phyloP scores from a whole-genome alignment of 2,329 filamentous ascomycete genomes.

The Lachnum nothofagi region DNA sequence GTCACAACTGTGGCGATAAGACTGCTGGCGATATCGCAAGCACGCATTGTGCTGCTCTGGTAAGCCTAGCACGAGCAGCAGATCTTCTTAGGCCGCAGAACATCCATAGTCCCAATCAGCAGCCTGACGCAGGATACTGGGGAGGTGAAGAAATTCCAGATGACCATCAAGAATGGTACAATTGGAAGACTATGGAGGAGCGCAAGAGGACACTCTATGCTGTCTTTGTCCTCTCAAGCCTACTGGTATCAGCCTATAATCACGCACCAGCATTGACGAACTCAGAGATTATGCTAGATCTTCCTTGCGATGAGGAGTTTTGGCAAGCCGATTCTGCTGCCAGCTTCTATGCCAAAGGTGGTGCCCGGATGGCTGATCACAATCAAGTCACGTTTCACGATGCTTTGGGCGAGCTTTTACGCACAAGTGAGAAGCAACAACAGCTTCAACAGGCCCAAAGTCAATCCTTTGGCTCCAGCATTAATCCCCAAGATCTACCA shows the following conservation, averaged over 20 bases:
- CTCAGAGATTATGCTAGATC: constrained; percentile 81
- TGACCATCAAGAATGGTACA: constrained; percentile 74
- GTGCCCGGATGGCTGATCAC: constrained; percentile 61
- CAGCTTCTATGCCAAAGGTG: constrained; percentile 75
- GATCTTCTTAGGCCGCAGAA: constrained; percentile 56
- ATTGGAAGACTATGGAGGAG: constrained; percentile 85
- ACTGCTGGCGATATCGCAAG: constrained; percentile 85
- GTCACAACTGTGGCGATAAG: constrained; percentile 90
- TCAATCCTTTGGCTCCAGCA: constrained; percentile 42
- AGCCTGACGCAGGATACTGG: constrained; percentile 29
- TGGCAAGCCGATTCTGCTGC: constrained; percentile 79
- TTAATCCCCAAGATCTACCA: constrained; percentile 45
- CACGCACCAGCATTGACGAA: constrained; percentile 87
- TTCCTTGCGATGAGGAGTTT: constrained; percentile 90
- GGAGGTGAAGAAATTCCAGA: constrained; percentile 37
- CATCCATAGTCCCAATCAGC: constrained; percentile 24
- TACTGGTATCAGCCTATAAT: constrained; percentile 89
- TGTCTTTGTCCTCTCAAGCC: constrained; percentile 85
- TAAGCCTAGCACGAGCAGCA: constrained; percentile 86
- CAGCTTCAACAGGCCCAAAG: constrained; percentile 40
- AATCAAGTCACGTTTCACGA: constrained; percentile 74
- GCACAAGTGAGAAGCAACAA: constrained; percentile 64
- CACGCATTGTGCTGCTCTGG: constrained; percentile 83
- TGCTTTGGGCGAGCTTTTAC: constrained; percentile 74
- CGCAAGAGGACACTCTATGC: constrained; percentile 88